Evolutionary conservation across 495 filamentous ascomycete species (phyloP).

Genomic region (Penicillium atrosanguineum): DNA sequence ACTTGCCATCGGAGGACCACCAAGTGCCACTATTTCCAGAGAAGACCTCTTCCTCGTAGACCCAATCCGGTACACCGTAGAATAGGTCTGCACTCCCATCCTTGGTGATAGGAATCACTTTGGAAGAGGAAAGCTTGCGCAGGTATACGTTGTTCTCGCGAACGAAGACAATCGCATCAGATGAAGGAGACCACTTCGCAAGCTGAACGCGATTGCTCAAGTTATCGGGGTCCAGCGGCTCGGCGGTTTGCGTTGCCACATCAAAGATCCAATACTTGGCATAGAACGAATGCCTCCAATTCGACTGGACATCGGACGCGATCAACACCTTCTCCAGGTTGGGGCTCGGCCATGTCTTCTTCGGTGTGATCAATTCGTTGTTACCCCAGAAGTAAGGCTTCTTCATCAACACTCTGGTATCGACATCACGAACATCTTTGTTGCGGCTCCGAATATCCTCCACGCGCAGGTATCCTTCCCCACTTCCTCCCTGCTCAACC

Average conservation of each 20-base stretch:
- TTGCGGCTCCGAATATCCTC: constrained; percentile 73
- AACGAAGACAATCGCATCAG: constrained; percentile 82
- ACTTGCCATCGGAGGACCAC: constrained; percentile 89
- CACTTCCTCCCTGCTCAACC: constrained; percentile 58
- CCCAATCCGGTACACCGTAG: constrained; percentile 98
- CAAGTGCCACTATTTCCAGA: constrained; percentile 77
- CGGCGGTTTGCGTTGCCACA: constrained; percentile 73
- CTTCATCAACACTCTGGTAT: constrained; percentile 72
- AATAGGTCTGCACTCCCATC: constrained; percentile 86
- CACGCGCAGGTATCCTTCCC: constrained; percentile 75
- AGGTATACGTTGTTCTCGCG: constrained; percentile 85
- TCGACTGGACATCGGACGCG: constrained; percentile 62
- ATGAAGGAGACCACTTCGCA: constrained; percentile 85
- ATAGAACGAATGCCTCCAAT: constrained; percentile 87
- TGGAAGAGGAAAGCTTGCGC: constrained; percentile 61
- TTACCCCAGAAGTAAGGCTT: constrained; percentile 56
- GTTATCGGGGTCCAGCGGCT: constrained; percentile 72
- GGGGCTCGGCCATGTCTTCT: constrained; percentile 69
- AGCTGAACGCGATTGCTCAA: constrained; percentile 71
- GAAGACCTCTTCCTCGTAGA: constrained; percentile 97
- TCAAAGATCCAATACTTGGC: constrained; percentile 93
- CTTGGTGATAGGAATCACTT: constrained; percentile 70
- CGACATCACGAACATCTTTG: constrained; percentile 39
- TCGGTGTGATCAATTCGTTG: constrained; percentile 48
- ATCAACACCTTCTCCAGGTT: constrained; percentile 83